Base-by-base conservation (phyloP, 2,329 filamentous ascomycete species). In the Aspergillus ochraceoroseus region DNA sequence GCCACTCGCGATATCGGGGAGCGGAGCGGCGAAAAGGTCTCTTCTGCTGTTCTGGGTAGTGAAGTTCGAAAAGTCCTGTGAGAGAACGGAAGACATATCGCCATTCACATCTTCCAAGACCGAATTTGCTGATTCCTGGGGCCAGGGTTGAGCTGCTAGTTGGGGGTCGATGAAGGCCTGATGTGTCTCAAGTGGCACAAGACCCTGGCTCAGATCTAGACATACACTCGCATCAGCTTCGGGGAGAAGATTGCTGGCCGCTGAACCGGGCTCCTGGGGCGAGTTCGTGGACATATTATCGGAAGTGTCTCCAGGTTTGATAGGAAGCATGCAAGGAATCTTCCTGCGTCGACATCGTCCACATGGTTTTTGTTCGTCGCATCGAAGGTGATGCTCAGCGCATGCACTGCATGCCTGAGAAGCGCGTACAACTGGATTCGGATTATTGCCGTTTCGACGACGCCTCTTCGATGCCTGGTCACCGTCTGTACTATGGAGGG, bases 331-430 rank as follows among this genome's bases (percentile, higher is more conserved):
- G 38, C 29, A 52, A 14, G 2, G 20, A 32, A 61, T 46, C 6
- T 52, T 53, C 34, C 53, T 52, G 5, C 56, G 46, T 18, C 45
- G 38, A 13, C 59, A 62, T 14, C 59, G 54, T 2, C 35, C 37
- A 20, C 59, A 62, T 18, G 59, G 59, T 25, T 62, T 62, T 15
- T 53, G 43, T 12, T 62, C 59, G 6, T 54, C 53, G 20, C 58
- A 62, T 8, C 56, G 51, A 7, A 63, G 30, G 31, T 63, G 59
- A 9, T 59, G 50, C 2, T 56, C 54, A 0, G 58, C 56, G 32
- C 59, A 63, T 5, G 52, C 40, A 15, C 43, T 42, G 19, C 59
- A 63, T 1, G 59, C 58, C 27, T 57, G 44, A 0, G 54, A 44
- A 1, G 60, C 58, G 0, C 57, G 48, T n/a, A n/a, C n/a, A 1